phyloP scores from a whole-genome alignment of 2,329 filamentous ascomycete species.

The Diaporthe sp. region DNA sequence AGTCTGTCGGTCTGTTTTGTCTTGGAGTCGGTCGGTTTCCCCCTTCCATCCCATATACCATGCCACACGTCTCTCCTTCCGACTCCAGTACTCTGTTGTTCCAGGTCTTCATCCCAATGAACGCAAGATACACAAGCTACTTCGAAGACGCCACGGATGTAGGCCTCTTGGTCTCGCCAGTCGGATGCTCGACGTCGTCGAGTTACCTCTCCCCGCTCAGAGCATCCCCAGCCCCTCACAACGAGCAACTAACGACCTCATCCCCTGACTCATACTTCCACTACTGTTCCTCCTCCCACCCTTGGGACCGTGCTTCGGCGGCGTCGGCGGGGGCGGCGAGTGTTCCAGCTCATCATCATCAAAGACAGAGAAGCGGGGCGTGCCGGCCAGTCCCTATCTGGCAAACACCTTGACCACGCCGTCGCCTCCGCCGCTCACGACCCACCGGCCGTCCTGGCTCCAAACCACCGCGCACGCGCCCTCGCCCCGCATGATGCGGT shows the following conservation, averaged over 20 bases:
- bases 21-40: background rate
- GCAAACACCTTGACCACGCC: constrained; percentile 95
- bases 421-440: constrained; percentile 94
- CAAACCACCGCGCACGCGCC: constrained; percentile 95
- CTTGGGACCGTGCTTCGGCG: constrained; percentile 32
- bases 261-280: background rate
- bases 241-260: background rate
- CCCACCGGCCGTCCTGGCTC: constrained; percentile 95
- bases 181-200: too few relatives aligned
- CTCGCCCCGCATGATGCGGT: constrained; percentile 95
- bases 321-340: constrained; percentile 32
- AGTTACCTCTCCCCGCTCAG: background rate
- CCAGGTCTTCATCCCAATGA: background rate
- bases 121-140: constrained; percentile 18
- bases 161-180: background rate
- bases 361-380: background rate
- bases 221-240: constrained; percentile 1
- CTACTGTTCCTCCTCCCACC: background rate
- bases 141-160: background rate
- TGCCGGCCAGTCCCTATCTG: constrained; percentile 54
- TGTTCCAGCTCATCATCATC: background rate
- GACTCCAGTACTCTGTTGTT: background rate
- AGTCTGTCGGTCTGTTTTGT: background rate
- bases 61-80: background rate
- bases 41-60: background rate